A percentile compares a stretch with the other conserved stretches of the same genome.
Conservation (phyloP, 2,329 filamentous ascomycete genomes). For the Penicillium sp. region DNA sequence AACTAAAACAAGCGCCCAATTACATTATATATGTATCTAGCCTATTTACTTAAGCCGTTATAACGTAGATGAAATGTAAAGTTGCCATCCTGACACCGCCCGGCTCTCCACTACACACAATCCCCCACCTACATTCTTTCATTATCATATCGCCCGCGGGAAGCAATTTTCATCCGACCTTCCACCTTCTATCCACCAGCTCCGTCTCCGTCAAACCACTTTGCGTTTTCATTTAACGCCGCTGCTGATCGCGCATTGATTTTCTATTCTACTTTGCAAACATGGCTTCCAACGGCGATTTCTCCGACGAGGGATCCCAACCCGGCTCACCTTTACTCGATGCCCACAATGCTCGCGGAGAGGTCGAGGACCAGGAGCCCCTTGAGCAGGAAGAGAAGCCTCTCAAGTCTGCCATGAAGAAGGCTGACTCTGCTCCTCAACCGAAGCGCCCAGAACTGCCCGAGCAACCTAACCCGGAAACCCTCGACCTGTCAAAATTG, state of each 20-base stretch:
- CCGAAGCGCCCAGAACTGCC: slow-evolving; percentile 68
- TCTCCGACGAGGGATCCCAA: slow-evolving; percentile 55
- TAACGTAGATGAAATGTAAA: slow-evolving; percentile 8
- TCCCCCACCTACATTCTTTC: slow-evolving; percentile 34
- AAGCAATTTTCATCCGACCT: slow-evolving; percentile 40
- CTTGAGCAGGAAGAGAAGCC: slow-evolving; percentile 61
- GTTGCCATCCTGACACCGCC: slow-evolving; percentile 31
- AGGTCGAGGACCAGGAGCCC: slow-evolving; percentile 74
- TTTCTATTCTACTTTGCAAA: slow-evolving; percentile 36
- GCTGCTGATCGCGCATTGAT: slow-evolving; percentile 19
- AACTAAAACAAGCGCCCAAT: neutral
- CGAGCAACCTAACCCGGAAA: slow-evolving; percentile 88
- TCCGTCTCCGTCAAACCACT: slow-evolving; percentile 9
- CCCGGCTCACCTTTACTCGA: slow-evolving; percentile 55
- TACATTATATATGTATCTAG: neutral
- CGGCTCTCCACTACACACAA: slow-evolving; percentile 42
- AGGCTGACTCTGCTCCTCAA: slow-evolving; percentile 57
- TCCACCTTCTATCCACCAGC: slow-evolving; percentile 13
- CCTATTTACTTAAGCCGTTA: neutral
- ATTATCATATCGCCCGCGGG: slow-evolving; percentile 39
- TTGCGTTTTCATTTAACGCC: slow-evolving; percentile 18
- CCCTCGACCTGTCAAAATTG: slow-evolving; percentile 77
- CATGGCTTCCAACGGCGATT: slow-evolving; percentile 59
- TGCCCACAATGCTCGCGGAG: slow-evolving; percentile 59
- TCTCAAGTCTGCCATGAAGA: slow-evolving; percentile 85